A percentile compares a stretch with the other conserved stretches of the same genome.
Evolutionary conservation across 306 rosid species (phyloP).

Genomic region (Sophora flavescens): DNA sequence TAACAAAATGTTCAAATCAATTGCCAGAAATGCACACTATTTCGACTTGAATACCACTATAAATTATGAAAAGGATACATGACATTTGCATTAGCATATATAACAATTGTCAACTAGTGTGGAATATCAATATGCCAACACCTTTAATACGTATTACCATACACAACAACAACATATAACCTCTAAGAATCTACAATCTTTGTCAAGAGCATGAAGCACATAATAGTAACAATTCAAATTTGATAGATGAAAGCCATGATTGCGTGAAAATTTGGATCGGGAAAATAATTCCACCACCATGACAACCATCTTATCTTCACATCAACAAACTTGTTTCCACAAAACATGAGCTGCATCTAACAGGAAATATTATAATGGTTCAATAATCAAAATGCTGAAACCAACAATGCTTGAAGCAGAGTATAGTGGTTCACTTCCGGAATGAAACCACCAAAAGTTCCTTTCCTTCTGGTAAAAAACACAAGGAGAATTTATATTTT

Average conservation of each 20-base stretch:
- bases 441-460: background rate
- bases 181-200: background rate
- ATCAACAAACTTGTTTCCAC: constrained; percentile 5
- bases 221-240: background rate
- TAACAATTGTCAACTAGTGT: background rate
- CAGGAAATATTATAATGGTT: background rate
- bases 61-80: background rate
- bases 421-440: background rate
- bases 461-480: background rate
- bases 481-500: background rate
- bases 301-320: background rate
- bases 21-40: background rate
- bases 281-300: background rate
- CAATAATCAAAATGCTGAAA: background rate
- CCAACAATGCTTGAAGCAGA: background rate
- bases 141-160: constrained; percentile 3
- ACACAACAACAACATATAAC: background rate
- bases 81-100: background rate
- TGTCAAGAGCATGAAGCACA: background rate
- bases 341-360: background rate
- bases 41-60: background rate
- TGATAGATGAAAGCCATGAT: background rate
- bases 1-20: background rate
- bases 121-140: background rate
- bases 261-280: background rate